These are phyloP conservation scores for Protomyces pachydermus DNA, from an alignment of 1,139 yeast genomes.

Conservation along the genomic window DNA sequence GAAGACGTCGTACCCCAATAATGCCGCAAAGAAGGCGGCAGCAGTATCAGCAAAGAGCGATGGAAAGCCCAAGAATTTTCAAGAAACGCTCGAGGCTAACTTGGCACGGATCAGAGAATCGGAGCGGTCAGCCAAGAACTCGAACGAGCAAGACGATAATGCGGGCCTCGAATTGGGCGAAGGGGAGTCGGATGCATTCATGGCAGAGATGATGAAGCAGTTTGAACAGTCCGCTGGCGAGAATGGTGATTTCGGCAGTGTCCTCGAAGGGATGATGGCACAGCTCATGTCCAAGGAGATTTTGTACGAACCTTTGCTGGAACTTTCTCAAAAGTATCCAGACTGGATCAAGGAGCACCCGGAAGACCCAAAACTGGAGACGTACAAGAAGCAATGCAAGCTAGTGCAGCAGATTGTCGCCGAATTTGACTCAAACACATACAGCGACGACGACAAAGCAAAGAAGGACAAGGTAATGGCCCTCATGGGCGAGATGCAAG, in stretches of 20 bases:
- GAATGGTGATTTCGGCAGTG: constrained; percentile 53
- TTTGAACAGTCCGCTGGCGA: constrained; percentile 55
- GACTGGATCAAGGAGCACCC: constrained; percentile 45
- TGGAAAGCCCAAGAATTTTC: constrained; percentile 44
- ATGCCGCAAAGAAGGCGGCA: constrained; percentile 27
- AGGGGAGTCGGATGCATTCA: constrained; percentile 40
- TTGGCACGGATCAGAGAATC: constrained; percentile 60
- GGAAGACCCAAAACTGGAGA: constrained; percentile 44
- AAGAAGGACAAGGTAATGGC: constrained; percentile 53
- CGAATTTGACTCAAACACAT: constrained; percentile 54
- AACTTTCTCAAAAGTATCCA: constrained; percentile 62
- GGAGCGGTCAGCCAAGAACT: constrained; percentile 56
- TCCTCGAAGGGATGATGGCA: constrained; percentile 71
- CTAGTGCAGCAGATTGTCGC: constrained; percentile 48
- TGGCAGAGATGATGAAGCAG: constrained; percentile 49
- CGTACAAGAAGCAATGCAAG: constrained; percentile 39
- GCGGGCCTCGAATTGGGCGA: constrained; percentile 36
- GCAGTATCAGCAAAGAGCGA: constrained; percentile 1
- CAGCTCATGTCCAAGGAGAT: constrained; percentile 83
- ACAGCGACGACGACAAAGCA: constrained; percentile 50
- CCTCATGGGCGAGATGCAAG: constrained; percentile 53
- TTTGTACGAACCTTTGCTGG: constrained; percentile 82
- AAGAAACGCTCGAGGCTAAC: constrained; percentile 73
- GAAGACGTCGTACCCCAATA: constrained; percentile 16
- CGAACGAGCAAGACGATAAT: constrained; percentile 56